Evolutionary conservation across 2,329 filamentous ascomycete species (phyloP).

Genomic region (Xylariales sp.): DNA sequence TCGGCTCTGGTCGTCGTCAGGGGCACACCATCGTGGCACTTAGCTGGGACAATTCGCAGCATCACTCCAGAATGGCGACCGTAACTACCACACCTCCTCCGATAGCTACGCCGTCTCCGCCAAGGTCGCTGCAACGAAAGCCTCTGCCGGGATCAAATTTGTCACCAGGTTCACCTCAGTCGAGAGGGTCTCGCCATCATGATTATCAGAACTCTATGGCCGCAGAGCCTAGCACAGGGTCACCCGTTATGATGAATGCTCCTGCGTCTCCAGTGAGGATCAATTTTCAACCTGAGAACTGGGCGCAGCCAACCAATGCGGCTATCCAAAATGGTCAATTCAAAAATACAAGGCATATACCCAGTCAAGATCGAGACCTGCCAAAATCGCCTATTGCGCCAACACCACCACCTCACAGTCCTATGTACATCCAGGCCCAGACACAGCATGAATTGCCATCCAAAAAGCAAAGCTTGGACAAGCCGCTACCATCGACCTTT

Average conservation of each 20-base stretch:
- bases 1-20: conserved; percentile 29
- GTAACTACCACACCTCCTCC: conserved; percentile 47
- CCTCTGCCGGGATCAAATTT: conserved; percentile 46
- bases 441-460: conserved; percentile 33
- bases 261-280: conserved; percentile 68
- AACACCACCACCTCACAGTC: conserved; percentile 55
- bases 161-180: conserved; percentile 52
- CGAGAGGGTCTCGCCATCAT: conserved; percentile 47
- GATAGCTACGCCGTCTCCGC: conserved; percentile 44
- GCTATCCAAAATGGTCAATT: conserved; percentile 59
- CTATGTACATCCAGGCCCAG: conserved; percentile 40
- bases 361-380: conserved; percentile 46
- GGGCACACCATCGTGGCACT: conserved; percentile 40
- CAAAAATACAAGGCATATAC: conserved; percentile 35
- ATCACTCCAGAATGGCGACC: conserved; percentile 46
- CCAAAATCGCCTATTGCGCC: conserved; percentile 52
- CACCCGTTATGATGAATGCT: conserved; percentile 61
- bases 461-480: conserved; percentile 36
- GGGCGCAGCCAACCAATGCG: conserved; percentile 63
- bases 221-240: conserved; percentile 42
- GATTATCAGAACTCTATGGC: conserved; percentile 24
- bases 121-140: conserved; percentile 47
- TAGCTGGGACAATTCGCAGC: conserved; percentile 35
- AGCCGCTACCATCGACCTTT: conserved; percentile 39
- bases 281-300: conserved; percentile 65